phyloP scores from a whole-genome alignment of 1,139 yeast species.

The Hyphopichia buzzinii region DNA sequence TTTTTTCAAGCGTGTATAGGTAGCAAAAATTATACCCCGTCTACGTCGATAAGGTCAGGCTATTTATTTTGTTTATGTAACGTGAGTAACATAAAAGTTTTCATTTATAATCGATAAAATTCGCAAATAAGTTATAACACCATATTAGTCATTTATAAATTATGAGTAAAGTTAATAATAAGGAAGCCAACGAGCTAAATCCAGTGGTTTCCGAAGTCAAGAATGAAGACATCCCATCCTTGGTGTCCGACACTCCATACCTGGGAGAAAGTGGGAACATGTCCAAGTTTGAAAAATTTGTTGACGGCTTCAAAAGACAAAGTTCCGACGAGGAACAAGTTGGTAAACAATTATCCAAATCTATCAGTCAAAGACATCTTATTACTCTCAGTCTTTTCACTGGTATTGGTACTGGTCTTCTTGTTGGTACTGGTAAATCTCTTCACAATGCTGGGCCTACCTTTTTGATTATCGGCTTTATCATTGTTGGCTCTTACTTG shows the following conservation, averaged over 20 bases:
- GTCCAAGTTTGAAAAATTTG: slow-evolving; percentile 23
- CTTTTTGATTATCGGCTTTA: slow-evolving; percentile 34
- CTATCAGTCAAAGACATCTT: slow-evolving; percentile 35
- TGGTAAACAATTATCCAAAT: slow-evolving; percentile 31
- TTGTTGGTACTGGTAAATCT: slow-evolving; percentile 37
- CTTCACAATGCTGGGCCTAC: slow-evolving; percentile 37
- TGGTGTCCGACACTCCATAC: slow-evolving; percentile 16
- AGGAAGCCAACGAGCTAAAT: slow-evolving; percentile 10
- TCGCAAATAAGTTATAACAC: too few species aligned
- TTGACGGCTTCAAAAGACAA: slow-evolving; percentile 29
- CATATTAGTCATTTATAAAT: too few species aligned
- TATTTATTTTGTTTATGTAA: too few species aligned
- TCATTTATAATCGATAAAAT: too few species aligned
- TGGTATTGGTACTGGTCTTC: slow-evolving; percentile 43
- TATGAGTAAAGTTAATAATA: slow-evolving; percentile 6
- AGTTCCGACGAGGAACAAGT: slow-evolving; percentile 17
- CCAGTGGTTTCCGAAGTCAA: slow-evolving; percentile 19
- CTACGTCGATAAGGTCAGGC: too few species aligned
- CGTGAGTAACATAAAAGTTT: too few species aligned
- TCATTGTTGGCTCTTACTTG: slow-evolving; percentile 38
- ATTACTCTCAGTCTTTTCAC: slow-evolving; percentile 37
- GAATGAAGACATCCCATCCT: slow-evolving; percentile 9
- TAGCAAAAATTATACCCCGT: too few species aligned
- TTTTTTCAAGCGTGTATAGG: too few species aligned
- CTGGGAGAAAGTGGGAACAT: slow-evolving; percentile 4